Evolutionary conservation across 2,329 filamentous ascomycete genomes (phyloP), one percentile per base, ranked within the genome.

Genomic region (Sporothrix humicola): DNA sequence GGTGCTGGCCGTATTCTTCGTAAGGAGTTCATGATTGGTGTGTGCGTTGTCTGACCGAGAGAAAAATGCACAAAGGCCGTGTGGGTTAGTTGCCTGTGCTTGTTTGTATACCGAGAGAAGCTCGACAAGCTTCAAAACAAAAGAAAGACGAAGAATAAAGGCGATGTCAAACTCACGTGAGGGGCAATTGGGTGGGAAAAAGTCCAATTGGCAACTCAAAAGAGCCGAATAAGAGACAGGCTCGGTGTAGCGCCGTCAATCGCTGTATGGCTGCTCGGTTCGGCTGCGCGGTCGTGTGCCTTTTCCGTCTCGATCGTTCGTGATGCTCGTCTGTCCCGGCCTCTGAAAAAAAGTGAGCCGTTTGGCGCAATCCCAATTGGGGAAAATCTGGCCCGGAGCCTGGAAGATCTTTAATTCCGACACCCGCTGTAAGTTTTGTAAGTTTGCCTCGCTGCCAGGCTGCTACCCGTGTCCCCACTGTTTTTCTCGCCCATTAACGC

Each of bases 21-120:
- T 74, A 78, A 66, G 13, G 77, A 74, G 76, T 78, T 80, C 79
- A 81, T 81, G 23, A n/a, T 12, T 48, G 31, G 23, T 42, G 23
- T 46, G 31, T 66, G 50, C 13, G 26, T n/a, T 7, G 17, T 50
- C 52, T 59, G 23, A 12, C 9, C 42, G 20, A 17, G 0, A n/a
- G 6, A 1, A n/a, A 13, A 1, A 9, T 1, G 23, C 23, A 26
- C 1, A 26, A 26, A 1, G 23, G 23, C 23, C 23, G 23, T 26
- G 3, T 26, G 23, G 23, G 23, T 26, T 26, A 26, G 23, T 26
- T 26, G 23, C 23, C 23, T 26, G 23, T 37, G 26, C 65, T 15
- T 44, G 9, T 66, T 44, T 20, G 63, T 20, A 31, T 50, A n/a
- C 59, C 9, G 42, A 23, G 20, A 4, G n/a, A n/a, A 66, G 61